Percentiles rank a stretch among this genome's conserved stretches.
Evolutionary conservation across 164 flowering plant species (phyloP).

Genomic region (Amborella trichopoda): DNA sequence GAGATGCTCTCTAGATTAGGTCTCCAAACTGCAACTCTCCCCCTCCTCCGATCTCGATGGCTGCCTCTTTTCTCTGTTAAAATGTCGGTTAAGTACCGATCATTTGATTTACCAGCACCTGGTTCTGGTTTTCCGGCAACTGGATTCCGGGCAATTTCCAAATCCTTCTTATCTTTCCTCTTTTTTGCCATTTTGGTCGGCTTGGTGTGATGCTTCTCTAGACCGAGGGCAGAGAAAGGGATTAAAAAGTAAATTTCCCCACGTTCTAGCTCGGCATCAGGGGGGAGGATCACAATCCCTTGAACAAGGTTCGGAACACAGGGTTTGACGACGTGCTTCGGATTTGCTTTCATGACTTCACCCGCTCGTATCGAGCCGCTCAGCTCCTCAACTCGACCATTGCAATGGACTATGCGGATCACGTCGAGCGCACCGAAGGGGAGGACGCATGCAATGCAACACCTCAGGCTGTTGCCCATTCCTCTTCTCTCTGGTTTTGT

Average conservation of each 20-base stretch:
- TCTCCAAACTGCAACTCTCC: constrained; percentile 40
- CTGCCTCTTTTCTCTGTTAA: constrained; percentile 18
- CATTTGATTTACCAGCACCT: background rate
- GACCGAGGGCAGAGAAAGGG: constrained; percentile 14
- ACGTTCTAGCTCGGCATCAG: constrained; percentile 64
- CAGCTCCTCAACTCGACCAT: constrained; percentile 68
- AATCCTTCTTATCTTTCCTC: background rate
- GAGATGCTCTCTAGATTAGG: constrained; percentile 66
- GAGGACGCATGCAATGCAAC: constrained; percentile 88
- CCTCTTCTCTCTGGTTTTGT: constrained; percentile 3
- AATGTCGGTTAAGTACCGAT: constrained; percentile 9
- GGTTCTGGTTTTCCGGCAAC: background rate
- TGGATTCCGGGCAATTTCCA: background rate
- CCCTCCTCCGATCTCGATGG: constrained; percentile 28
- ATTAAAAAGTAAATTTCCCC: constrained; percentile 79
- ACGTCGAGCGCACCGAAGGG: constrained; percentile 88
- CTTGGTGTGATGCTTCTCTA: background rate
- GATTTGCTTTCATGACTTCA: constrained; percentile 52
- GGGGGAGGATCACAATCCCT: constrained; percentile 50
- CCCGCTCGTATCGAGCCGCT: constrained; percentile 58
- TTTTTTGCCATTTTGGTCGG: background rate
- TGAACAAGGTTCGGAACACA: constrained; percentile 53
- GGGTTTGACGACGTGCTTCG: constrained; percentile 63
- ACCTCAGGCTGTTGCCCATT: constrained; percentile 83
- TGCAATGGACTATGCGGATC: constrained; percentile 79